Evolutionary conservation across 768 basidiomycete genomes (phyloP), one percentile per base, ranked within the genome.

Genomic region (Pholiota conissans): DNA sequence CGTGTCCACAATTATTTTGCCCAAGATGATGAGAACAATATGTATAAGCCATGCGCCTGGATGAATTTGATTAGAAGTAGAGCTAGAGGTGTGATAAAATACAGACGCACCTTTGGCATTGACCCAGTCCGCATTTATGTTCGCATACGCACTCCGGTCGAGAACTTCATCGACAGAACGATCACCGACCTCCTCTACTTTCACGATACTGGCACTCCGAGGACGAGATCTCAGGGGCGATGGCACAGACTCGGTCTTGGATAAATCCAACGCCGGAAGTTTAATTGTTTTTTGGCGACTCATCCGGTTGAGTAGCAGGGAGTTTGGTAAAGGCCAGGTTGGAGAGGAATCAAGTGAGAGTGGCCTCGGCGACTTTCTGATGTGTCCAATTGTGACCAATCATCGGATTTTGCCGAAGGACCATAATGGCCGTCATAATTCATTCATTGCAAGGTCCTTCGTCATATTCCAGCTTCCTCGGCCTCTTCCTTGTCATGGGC

Each of bases 1-100:
- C 16, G 90, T 90, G 77, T 98, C 96, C 66, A 99, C 84, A 65
- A 95, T 82, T 61, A 98, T 83, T 76, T 98, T 99, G 55, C 92
- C 94, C 22, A 84, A 74, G 52, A 91, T 80, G 66, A 99, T 94
- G 68, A 99, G 85, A 37, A 98, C 88, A 55, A 95, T 85, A 71
- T 99, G 97, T 59, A 99, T 98, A 64, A 96, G 76, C 97, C 97
- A 99, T 64, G 97, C 95, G 57, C 97, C 96, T 98, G 18, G 50
- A 27, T 5, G 29, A 34, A 61, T 45, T 14, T 49, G 42, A 29
- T 7, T 54, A n/a, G 52, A 50, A 49, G 37, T 14, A 34, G 40
- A 47, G 51, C 52, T 40, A 34, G 55, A 37, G 34, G 27, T 20
- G 54, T 55, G 57, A 18, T 30, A 46, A 20, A n/a, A 22, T 28